Evolutionary conservation across 164 flowering plant genomes (phyloP), one percentile per base, ranked within the genome.

Genomic region (Echeveria elegans): DNA sequence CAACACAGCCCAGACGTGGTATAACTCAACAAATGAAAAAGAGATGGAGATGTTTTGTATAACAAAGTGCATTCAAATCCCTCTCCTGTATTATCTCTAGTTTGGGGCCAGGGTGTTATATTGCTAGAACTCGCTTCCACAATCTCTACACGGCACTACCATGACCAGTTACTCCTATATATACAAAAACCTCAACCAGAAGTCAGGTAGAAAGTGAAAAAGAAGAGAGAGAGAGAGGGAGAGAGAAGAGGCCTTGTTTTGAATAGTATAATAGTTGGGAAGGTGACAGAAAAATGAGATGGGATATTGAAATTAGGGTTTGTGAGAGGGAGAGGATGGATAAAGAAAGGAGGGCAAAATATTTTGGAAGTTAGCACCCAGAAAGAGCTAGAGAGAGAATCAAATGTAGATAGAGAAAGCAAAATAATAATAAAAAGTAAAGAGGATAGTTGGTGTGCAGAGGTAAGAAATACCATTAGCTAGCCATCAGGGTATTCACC

Each of bases 191-290:
- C 61, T 11, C 32, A 12, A 56, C 61, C 26, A 56, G 34, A 56
- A 56, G 61, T 28, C 59, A 23, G 59, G 6, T 38, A 38, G 41
- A 38, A 14, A 14, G 41, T 38, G 41, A 38, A 15, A 43, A 43
- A 43, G 47, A 43, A 43, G 47, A 43, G 47, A 43, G 37, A 43
- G 37, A 34, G 3, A 34, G 86, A 21, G 56, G 21, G 56, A 50
- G 24, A 50, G 21, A 18, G 29, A 53, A 5, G 29, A 53, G 5
- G 61, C 32, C 61, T 56, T 26, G 61, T 56, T 56, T 26, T 32
- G 32, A 11, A 56, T 56, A 56, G 32, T 56, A 28, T 26, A 56
- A 56, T 56, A 15, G 61, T 56, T 56, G 61, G 61, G 19, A 56
- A 56, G 12, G 61, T 56, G 60, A 53, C 10, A 10, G 30, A 9